These are phyloP conservation scores for Penicillium robsamsonii DNA, from an alignment of 495 filamentous ascomycete species.

Conservation along the genomic window DNA sequence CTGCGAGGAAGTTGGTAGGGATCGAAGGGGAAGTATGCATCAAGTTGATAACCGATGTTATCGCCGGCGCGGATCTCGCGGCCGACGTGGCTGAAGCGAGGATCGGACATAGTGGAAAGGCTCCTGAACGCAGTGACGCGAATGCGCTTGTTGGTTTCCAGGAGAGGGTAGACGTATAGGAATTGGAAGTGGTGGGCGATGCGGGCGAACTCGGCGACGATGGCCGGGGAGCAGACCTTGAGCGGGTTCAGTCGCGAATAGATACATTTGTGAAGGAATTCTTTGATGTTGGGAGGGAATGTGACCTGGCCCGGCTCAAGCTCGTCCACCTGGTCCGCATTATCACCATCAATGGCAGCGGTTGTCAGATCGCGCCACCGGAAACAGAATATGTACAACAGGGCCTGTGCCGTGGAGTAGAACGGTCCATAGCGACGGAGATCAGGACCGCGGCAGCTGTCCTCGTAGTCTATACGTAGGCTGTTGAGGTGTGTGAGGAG, in stretches of 20 bases:
- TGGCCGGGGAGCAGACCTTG: conserved; percentile 90
- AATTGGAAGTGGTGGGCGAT: conserved; percentile 80
- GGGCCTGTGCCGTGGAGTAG: conserved; percentile 84
- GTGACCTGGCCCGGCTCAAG: conserved; percentile 61
- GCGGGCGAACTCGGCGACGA: conserved; percentile 87
- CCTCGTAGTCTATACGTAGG: conserved; percentile 62
- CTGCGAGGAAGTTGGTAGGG: conserved; percentile 86
- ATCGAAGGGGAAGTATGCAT: conserved; percentile 96
- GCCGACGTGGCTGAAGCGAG: conserved; percentile 44
- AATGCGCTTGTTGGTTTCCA: conserved; percentile 88
- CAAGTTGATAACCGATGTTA: conserved; percentile 72
- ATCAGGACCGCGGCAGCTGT: conserved; percentile 75
- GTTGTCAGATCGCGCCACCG: conserved; percentile 86
- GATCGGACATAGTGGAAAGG: conserved; percentile 31
- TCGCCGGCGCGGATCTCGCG: conserved; percentile 64
- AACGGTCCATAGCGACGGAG: conserved; percentile 77
- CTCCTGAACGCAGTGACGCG: conserved; percentile 63
- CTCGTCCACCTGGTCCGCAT: conserved; percentile 49
- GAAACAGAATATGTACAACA: conserved; percentile 97
- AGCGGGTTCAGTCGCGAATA: conserved; percentile 88
- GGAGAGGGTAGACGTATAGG: conserved; percentile 79
- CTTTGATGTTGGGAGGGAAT: conserved; percentile 72
- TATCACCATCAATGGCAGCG: conserved; percentile 50
- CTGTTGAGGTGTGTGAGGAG: conserved; percentile 70
- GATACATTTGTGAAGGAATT: conserved; percentile 69